Conservation (phyloP, 1,284 basidiomycete species). For the Caloboletus inedulis region DNA sequence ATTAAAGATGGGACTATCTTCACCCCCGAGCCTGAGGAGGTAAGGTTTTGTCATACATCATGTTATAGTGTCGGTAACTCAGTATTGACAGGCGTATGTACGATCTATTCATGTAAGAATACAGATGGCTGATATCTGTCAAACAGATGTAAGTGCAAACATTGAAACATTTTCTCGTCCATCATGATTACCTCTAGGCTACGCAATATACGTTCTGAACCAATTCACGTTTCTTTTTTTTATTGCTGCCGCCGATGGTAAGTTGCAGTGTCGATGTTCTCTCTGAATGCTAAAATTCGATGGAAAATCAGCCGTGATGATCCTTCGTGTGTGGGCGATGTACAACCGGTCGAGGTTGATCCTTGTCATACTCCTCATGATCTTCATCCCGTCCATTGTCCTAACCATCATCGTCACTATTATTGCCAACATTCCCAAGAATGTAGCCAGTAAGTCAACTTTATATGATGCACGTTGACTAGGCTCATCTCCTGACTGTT, state of each 20-base stretch:
- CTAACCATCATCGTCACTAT: not conserved
- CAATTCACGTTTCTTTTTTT: not conserved
- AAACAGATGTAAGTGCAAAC: not conserved
- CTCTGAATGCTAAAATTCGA: not conserved
- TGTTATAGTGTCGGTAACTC: not conserved
- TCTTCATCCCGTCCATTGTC: not conserved
- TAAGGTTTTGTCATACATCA: not conserved
- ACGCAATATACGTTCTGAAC: not conserved
- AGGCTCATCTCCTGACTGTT: not conserved
- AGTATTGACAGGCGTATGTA: not conserved
- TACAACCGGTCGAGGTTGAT: not conserved
- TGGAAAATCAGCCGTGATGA: not conserved
- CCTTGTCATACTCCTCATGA: not conserved
- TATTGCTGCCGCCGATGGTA: slow-evolving; percentile 5
- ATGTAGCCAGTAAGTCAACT: not conserved
- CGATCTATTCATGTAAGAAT: not conserved
- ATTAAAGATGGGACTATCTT: not conserved
- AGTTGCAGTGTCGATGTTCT: not conserved
- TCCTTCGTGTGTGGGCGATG: not conserved
- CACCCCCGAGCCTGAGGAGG: not conserved
- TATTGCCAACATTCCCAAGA: not conserved
- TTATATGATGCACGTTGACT: not conserved
- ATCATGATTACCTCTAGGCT: not conserved
- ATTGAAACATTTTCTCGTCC: not conserved
- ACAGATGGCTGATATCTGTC: not conserved